Percentiles rank a stretch among this genome's conserved stretches.
Conservation (phyloP, 768 basidiomycete species). For the Suillus decipiens region DNA sequence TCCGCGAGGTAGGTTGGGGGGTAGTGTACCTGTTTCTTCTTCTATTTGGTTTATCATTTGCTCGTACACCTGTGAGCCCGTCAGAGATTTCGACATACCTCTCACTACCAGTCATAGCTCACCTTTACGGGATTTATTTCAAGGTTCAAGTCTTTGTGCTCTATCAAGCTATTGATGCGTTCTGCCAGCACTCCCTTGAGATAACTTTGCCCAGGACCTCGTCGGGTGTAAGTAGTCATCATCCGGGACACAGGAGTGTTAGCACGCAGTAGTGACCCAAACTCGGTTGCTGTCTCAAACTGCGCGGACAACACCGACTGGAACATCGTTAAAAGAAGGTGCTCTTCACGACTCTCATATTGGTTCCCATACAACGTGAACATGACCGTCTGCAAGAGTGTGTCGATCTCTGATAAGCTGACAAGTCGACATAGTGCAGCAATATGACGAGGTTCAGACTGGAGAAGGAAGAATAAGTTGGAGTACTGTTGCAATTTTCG, state of each 20-base stretch:
- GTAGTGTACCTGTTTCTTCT: constrained; percentile 92
- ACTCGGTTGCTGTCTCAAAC: constrained; percentile 98
- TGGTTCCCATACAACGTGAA: constrained; percentile 99
- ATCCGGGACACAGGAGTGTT: constrained; percentile 99
- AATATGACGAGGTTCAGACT: constrained; percentile 96
- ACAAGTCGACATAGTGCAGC: constrained; percentile 96
- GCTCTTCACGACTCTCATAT: constrained; percentile 98
- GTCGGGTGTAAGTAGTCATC: constrained; percentile 99
- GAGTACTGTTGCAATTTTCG: constrained; percentile 94
- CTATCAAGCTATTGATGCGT: constrained; percentile 97
- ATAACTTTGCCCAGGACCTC: constrained; percentile 98
- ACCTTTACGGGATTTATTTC: constrained; percentile 99
- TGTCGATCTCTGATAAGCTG: constrained; percentile 95
- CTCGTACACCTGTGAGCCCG: constrained; percentile 82
- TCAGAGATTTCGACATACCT: not conserved
- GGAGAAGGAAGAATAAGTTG: constrained; percentile 97
- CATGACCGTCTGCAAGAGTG: constrained; percentile 99
- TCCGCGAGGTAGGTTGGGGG: constrained; percentile 87
- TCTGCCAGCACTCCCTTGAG: constrained; percentile 97
- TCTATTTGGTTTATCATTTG: constrained; percentile 99
- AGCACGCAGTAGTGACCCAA: constrained; percentile 96
- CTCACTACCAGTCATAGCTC: constrained; percentile 11
- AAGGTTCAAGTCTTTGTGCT: constrained; percentile 98
- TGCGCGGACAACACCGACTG: constrained; percentile 98
- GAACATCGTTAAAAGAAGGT: constrained; percentile 98